A percentile compares a stretch with the other conserved stretches of the same genome.
phyloP scores from a whole-genome alignment of 768 basidiomycete genomes.

The Lactifluus hygrophoroides region DNA sequence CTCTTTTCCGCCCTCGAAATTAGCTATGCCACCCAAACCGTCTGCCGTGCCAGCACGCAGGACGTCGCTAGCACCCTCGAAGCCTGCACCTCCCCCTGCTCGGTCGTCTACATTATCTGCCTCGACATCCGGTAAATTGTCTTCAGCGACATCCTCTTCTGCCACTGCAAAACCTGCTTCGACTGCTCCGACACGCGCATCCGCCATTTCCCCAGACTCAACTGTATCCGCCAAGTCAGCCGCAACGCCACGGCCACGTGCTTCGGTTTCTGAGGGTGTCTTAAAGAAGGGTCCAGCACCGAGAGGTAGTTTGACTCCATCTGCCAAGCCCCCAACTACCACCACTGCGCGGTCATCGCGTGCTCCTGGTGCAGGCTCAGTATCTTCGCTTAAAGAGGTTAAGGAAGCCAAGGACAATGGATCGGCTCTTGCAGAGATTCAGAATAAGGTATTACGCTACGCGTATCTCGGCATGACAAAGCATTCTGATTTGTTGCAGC shows the following conservation, averaged over 20 bases:
- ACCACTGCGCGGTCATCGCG: conserved; percentile 30
- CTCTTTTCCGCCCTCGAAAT: conserved; percentile 18
- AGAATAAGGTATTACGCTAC: conserved; percentile 43
- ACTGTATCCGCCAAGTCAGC: conserved; percentile 26
- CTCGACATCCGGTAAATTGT: conserved; percentile 17
- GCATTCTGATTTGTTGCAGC: conserved; percentile 31
- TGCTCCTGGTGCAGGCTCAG: conserved; percentile 46
- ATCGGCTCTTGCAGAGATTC: conserved; percentile 49
- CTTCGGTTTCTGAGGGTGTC: conserved; percentile 58
- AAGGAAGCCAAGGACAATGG: conserved; percentile 57
- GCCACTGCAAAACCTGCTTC: conserved; percentile 31
- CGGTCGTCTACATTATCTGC: conserved; percentile 15
- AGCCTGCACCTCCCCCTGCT: conserved; percentile 1
- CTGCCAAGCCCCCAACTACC: conserved; percentile 31
- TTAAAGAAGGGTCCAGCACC: conserved; percentile 29
- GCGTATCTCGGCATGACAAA: neutral
- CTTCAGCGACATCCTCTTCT: conserved; percentile 26
- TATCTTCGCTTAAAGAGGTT: conserved; percentile 67
- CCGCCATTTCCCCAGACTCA: conserved; percentile 50
- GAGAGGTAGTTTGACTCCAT: conserved; percentile 24
- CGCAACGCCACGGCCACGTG: conserved; percentile 45
- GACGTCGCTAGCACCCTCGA: conserved; percentile 34
- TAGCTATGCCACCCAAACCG: conserved; percentile 19
- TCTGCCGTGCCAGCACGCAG: conserved; percentile 14
- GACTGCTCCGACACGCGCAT: conserved; percentile 34